Conservation (phyloP, 2,329 filamentous ascomycete genomes). For the Macrophomina phaseolina region DNA sequence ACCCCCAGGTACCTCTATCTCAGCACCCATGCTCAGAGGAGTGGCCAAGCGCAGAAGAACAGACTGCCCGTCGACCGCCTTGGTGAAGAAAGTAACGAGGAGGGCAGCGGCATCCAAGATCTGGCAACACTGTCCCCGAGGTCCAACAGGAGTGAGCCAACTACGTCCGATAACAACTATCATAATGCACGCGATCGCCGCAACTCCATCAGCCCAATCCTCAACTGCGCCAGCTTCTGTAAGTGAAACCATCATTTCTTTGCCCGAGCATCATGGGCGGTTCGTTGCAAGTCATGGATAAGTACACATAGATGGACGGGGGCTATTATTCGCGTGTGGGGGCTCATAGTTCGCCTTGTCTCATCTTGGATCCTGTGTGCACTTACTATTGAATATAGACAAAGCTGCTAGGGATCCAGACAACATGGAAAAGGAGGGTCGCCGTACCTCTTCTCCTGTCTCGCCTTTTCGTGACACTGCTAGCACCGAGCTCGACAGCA, state of each 20-base stretch:
- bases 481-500: neutral
- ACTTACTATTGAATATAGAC: neutral
- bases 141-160: neutral
- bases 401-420: neutral
- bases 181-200: neutral
- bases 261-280: neutral
- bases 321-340: neutral
- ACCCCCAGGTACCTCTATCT: too few species aligned
- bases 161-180: neutral
- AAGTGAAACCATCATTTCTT: neutral
- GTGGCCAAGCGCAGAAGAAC: neutral
- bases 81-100: neutral
- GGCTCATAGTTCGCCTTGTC: too few species aligned
- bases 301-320: neutral
- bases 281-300: neutral
- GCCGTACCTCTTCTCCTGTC: slow-evolving; percentile 1
- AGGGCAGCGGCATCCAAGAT: neutral
- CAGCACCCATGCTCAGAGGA: neutral
- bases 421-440: neutral
- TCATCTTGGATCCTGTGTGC: too few species aligned
- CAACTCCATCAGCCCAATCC: neutral
- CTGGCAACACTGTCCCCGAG: neutral
- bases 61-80: neutral
- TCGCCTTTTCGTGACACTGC: neutral
- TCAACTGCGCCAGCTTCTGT: neutral